Percentiles rank a stretch among this genome's conserved stretches.
These are phyloP conservation scores for Physocladia obscura DNA, from an alignment of 192 early-diverging fungal genomes.

Conservation along the genomic window DNA sequence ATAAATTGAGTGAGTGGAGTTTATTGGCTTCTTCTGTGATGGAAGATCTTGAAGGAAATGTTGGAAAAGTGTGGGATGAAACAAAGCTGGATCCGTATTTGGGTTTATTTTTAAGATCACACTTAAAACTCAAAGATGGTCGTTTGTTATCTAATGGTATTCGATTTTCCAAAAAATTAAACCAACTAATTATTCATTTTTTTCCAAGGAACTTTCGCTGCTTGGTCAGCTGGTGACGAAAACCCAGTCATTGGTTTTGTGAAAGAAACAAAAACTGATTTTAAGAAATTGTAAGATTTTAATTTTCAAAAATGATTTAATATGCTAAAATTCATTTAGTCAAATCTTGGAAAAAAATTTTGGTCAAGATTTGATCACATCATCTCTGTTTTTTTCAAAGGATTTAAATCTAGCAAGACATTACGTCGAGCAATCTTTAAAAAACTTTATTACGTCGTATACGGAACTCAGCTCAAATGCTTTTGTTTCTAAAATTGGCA, in stretches of 20 bases:
- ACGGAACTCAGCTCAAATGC: constrained; percentile 28
- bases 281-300: constrained; percentile 36
- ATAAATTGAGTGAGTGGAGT: constrained; percentile 66
- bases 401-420: constrained; percentile 32
- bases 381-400: constrained; percentile 30
- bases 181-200: background rate
- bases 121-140: constrained; percentile 50
- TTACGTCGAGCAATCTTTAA: constrained; percentile 29
- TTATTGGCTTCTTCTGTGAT: constrained; percentile 50
- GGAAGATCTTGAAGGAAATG: constrained; percentile 52
- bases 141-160: constrained; percentile 31
- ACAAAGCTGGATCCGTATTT: constrained; percentile 53
- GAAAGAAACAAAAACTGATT: constrained; percentile 25
- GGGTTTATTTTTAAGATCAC: constrained; percentile 54
- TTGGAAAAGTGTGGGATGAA: constrained; percentile 54
- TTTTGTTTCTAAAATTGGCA: background rate
- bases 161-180: background rate
- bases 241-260: constrained; percentile 61
- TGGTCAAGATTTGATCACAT: constrained; percentile 29
- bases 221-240: constrained; percentile 49
- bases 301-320: background rate
- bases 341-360: background rate
- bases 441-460: constrained; percentile 29
- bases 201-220: constrained; percentile 31
- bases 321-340: background rate